These are phyloP conservation scores for Allium fistulosum DNA, from an alignment of 106 monocot genomes.

Conservation along the genomic window DNA sequence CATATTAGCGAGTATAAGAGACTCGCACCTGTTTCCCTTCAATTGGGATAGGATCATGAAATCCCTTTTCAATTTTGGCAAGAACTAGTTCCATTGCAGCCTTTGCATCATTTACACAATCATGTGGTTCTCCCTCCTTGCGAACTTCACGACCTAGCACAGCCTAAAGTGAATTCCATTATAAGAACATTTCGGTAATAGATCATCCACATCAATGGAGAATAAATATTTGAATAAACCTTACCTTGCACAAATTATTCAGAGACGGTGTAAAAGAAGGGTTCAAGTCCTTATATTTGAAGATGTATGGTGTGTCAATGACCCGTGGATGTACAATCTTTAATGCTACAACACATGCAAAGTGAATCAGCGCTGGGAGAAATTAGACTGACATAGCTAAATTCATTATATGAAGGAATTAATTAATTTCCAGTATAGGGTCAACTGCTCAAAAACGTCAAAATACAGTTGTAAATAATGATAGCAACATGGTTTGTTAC, in stretches of 20 bases:
- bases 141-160: conserved; percentile 55
- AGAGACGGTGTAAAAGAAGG: conserved; percentile 38
- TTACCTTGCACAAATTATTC: conserved; percentile 75
- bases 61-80: conserved; percentile 56
- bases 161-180: conserved; percentile 24
- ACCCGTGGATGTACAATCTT: conserved; percentile 56
- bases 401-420: no score
- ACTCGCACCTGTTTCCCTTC: conserved; percentile 3
- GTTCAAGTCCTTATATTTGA: conserved; percentile 37
- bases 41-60: conserved; percentile 48
- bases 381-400: no score
- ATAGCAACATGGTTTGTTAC: no score
- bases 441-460: no score
- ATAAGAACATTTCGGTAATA: background rate
- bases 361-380: no score
- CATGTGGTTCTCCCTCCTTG: conserved; percentile 60
- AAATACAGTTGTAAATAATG: no score
- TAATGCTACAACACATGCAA: conserved; percentile 24
- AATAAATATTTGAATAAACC: background rate
- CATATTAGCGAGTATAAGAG: no score
- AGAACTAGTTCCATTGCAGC: conserved; percentile 81
- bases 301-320: conserved; percentile 73
- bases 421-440: no score
- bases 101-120: conserved; percentile 67
- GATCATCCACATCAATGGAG: background rate